Evolutionary conservation across 345 rosid species (phyloP).

Genomic region (Lumnitzera littorea): DNA sequence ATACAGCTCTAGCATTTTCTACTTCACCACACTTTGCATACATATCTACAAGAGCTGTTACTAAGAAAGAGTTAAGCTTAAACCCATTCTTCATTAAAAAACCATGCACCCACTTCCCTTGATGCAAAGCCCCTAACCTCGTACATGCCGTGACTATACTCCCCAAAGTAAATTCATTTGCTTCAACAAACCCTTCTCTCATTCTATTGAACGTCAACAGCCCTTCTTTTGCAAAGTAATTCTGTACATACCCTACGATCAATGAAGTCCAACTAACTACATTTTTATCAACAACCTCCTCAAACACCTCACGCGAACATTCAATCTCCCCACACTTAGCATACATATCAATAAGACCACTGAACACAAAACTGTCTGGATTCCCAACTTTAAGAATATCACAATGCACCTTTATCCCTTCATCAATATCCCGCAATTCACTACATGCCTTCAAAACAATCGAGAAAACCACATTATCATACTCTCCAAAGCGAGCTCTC

Average conservation of each 20-base stretch:
- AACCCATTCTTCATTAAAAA: constrained; percentile 60
- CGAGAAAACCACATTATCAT: constrained; percentile 50
- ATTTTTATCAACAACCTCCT: constrained; percentile 27
- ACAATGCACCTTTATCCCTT: constrained; percentile 61
- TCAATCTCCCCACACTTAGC: constrained; percentile 50
- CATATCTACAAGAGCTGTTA: constrained; percentile 62
- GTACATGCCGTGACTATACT: constrained; percentile 62
- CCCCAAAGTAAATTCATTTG: constrained; percentile 56
- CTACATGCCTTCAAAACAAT: constrained; percentile 62
- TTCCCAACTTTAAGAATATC: constrained; percentile 43
- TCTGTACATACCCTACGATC: constrained; percentile 75
- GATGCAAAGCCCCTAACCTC: constrained; percentile 60
- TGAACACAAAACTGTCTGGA: constrained; percentile 48
- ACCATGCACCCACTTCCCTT: constrained; percentile 74
- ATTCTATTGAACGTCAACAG: constrained; percentile 57
- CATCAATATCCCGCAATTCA: constrained; percentile 38
- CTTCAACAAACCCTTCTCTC: constrained; percentile 40
- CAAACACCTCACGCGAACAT: constrained; percentile 43
- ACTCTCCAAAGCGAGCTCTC: constrained; percentile 23
- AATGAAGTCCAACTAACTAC: constrained; percentile 87
- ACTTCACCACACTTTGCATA: constrained; percentile 67
- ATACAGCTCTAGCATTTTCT: constrained; percentile 46
- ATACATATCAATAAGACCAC: constrained; percentile 80
- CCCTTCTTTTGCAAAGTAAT: constrained; percentile 42
- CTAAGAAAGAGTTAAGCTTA: constrained; percentile 46